These are phyloP conservation scores for Eucalyptus shirleyi DNA, from an alignment of 345 rosid genomes.

Conservation along the genomic window DNA sequence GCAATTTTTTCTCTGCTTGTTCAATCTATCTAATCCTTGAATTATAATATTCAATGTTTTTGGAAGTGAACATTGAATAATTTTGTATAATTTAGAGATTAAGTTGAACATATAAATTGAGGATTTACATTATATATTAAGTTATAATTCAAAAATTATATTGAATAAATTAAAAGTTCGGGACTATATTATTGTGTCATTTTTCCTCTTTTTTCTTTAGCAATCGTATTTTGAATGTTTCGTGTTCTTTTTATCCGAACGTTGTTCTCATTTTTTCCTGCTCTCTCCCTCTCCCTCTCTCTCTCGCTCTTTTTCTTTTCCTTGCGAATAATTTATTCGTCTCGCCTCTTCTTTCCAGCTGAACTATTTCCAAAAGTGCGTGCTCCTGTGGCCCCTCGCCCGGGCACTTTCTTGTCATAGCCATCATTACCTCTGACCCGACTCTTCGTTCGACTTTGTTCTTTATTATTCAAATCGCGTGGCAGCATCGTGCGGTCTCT, in stretches of 20 bases:
- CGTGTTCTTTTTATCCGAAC: neutral
- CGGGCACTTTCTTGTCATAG: neutral
- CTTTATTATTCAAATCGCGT: no score
- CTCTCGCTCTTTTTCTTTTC: neutral
- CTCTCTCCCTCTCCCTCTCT: neutral
- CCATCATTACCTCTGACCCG: neutral
- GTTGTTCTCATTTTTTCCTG: neutral
- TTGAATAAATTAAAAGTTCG: no score
- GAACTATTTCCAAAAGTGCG: neutral
- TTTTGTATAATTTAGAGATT: no score
- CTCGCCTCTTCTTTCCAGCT: neutral
- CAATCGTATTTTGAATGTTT: neutral
- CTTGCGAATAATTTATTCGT: neutral
- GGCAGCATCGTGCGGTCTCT: neutral
- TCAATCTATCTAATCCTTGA: no score
- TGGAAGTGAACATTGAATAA: rapidly evolving
- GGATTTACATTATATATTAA: no score
- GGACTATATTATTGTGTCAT: neutral
- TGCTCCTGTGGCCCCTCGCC: neutral
- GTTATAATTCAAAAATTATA: no score
- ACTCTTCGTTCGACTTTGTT: no score
- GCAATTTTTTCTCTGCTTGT: no score
- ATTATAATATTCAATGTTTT: no score
- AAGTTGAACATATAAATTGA: neutral
- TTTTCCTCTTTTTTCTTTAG: neutral